phyloP scores from a whole-genome alignment of 2,329 filamentous ascomycete genomes.

The Mycosphaerelloides madeirae region DNA sequence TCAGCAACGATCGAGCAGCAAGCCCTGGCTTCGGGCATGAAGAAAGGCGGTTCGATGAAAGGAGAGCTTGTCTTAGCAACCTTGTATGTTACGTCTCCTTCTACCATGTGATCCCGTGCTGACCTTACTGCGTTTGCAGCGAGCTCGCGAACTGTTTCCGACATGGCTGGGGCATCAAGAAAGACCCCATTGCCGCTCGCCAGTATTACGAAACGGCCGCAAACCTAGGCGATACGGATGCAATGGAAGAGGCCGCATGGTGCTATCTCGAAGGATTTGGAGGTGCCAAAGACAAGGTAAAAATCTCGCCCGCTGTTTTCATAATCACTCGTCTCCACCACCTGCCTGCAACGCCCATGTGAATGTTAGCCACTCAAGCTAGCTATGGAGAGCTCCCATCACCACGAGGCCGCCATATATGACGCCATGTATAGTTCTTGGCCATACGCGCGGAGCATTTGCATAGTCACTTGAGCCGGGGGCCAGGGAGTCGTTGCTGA shows the following conservation, averaged over 20 bases:
- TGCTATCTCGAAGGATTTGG: constrained; percentile 97
- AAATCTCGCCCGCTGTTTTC: constrained; percentile 30
- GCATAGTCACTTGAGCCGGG: no score
- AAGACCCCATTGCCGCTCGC: constrained; percentile 77
- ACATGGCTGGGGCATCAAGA: constrained; percentile 85
- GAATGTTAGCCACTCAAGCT: constrained; percentile 15
- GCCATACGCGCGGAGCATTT: no score
- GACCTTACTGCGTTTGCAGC: no score
- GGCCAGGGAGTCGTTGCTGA: no score
- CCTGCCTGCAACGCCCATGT: constrained; percentile 5
- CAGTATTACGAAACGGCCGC: constrained; percentile 97
- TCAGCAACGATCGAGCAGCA: constrained; percentile 80
- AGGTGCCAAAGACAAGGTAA: constrained; percentile 96
- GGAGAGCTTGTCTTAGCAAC: constrained; percentile 95
- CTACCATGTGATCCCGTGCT: no score
- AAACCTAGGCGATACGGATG: constrained; percentile 92
- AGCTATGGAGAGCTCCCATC: neutral
- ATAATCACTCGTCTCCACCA: neutral
- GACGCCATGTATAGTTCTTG: neutral
- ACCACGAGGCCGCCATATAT: neutral
- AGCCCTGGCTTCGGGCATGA: constrained; percentile 79
- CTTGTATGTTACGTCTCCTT: no score
- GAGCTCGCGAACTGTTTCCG: constrained; percentile 91
- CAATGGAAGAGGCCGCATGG: constrained; percentile 95
- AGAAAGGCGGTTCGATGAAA: constrained; percentile 90